Base-by-base conservation (phyloP, 2,329 filamentous ascomycete species). In the Beauveria varroae region DNA sequence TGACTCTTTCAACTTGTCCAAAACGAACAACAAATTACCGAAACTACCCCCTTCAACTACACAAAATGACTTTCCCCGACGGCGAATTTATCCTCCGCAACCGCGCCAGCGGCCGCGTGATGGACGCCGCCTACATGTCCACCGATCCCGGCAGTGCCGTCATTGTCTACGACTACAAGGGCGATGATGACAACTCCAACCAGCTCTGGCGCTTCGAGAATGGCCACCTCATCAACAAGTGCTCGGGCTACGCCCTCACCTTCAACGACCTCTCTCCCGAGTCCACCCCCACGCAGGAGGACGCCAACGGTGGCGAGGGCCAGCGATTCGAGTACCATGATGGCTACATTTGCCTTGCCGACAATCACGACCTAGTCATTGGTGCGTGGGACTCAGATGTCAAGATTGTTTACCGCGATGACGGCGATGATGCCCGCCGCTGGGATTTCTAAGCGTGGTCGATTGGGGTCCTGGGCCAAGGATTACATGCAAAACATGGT, bases 1-100 rank as follows among this genome's bases (percentile, higher is more conserved):
- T 5, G 12, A 6, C 22, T 7, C 22, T 37, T 37, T 16, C 5
- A 5, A 37, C 12, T 16, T 6, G 34, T 34, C 30, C 10, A 14
- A 34, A 34, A 37, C 5, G 6, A 16, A 34, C 30, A 5, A 37
- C 22, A 47, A 26, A 12, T 24, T 7, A 18, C 22, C 44, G 3
- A 20, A 26, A 18, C 9, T 12, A 24, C 12, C 7, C 20, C 44
- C 6, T 8, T 22, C 20, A 20, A 47, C 10, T 22, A 47, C 12
- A 12, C 22, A 47, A 47, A 6, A 55, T 55, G 53, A 6, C 6
- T 16, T 58, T 58, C 46, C 56, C 56, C 22, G 56, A 58, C 10
- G 56, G 56, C 18, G 46, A 58, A 8, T 58, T 58, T 24, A 10
- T 20, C 34, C n/a, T 58, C 46, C 34, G 47, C 30, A 58, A 58